Evolutionary conservation across 2,329 filamentous ascomycete species (phyloP).

Genomic region (Colletotrichum gloeosporioides): DNA sequence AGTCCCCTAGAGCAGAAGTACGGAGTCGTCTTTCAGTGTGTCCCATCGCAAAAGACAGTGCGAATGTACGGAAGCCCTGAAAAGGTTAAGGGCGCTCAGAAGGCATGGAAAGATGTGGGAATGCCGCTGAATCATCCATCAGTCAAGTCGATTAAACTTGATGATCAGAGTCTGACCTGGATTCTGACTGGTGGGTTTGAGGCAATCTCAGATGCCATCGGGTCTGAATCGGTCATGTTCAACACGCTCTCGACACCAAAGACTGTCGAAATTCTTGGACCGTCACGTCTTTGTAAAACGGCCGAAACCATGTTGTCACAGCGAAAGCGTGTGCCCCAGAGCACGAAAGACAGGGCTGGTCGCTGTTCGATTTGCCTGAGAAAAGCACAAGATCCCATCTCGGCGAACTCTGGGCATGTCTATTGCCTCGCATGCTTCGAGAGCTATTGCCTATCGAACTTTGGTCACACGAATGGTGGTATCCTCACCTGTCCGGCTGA

Average conservation of each 20-base stretch:
- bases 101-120: constrained; percentile 28
- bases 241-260: constrained; percentile 36
- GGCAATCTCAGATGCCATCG: constrained; percentile 29
- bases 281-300: constrained; percentile 20
- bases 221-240: constrained; percentile 31
- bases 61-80: constrained; percentile 30
- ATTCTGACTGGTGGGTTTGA: constrained; percentile 36
- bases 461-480: background rate
- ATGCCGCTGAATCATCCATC: constrained; percentile 16
- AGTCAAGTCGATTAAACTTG: background rate
- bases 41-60: constrained; percentile 32
- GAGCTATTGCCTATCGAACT: constrained; percentile 28
- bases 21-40: constrained; percentile 31
- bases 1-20: background rate
- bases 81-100: constrained; percentile 19
- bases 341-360: background rate
- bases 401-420: constrained; percentile 40
- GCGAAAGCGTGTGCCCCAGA: background rate
- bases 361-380: constrained; percentile 41
- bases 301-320: constrained; percentile 22
- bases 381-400: constrained; percentile 38
- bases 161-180: constrained; percentile 29
- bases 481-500: constrained; percentile 13
- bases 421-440: constrained; percentile 49
- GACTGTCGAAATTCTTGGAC: constrained; percentile 35